phyloP scores from a whole-genome alignment of 2,329 filamentous ascomycete species.

The Colletotrichum destructivum region DNA sequence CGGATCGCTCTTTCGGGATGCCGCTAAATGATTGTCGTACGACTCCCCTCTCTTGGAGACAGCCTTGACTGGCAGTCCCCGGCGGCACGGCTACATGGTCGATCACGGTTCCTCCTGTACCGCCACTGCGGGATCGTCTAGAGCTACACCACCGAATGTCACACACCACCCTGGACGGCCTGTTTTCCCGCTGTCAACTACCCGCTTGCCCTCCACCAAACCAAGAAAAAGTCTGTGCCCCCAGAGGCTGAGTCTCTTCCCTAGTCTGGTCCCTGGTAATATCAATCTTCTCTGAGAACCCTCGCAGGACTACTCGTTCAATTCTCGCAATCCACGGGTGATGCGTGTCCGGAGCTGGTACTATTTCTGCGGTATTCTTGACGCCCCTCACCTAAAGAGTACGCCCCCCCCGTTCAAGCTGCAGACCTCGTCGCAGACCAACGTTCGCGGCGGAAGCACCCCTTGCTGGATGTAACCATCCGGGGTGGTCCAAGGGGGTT shows the following conservation, averaged over 20 bases:
- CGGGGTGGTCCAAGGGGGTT: slow-evolving; percentile 35
- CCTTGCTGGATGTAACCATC: slow-evolving; percentile 42
- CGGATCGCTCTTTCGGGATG: slow-evolving; percentile 22
- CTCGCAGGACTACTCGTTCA: background rate
- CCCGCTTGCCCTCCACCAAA: slow-evolving; percentile 14
- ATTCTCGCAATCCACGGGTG: slow-evolving; percentile 6
- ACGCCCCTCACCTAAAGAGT: slow-evolving; percentile 26
- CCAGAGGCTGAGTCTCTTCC: slow-evolving; percentile 6
- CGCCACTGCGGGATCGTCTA: slow-evolving; percentile 38
- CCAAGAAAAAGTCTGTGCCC: slow-evolving; percentile 11
- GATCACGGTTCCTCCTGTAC: slow-evolving; percentile 34
- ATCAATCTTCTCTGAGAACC: slow-evolving; percentile 4
- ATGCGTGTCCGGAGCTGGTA: slow-evolving; percentile 14
- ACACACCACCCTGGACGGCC: slow-evolving; percentile 22
- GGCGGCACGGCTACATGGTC: slow-evolving; percentile 38
- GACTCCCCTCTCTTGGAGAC: slow-evolving; percentile 34
- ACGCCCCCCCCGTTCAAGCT: slow-evolving; percentile 24
- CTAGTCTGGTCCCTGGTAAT: background rate
- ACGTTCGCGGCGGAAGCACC: slow-evolving; percentile 37
- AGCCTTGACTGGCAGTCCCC: slow-evolving; percentile 36
- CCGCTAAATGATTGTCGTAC: slow-evolving; percentile 41
- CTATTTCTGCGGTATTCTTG: slow-evolving; percentile 35
- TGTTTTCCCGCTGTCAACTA: slow-evolving; percentile 28
- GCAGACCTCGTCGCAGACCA: slow-evolving; percentile 40
- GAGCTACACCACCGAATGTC: slow-evolving; percentile 26